phyloP scores from a whole-genome alignment of 495 filamentous ascomycete genomes.

The Xylaria nigripes region DNA sequence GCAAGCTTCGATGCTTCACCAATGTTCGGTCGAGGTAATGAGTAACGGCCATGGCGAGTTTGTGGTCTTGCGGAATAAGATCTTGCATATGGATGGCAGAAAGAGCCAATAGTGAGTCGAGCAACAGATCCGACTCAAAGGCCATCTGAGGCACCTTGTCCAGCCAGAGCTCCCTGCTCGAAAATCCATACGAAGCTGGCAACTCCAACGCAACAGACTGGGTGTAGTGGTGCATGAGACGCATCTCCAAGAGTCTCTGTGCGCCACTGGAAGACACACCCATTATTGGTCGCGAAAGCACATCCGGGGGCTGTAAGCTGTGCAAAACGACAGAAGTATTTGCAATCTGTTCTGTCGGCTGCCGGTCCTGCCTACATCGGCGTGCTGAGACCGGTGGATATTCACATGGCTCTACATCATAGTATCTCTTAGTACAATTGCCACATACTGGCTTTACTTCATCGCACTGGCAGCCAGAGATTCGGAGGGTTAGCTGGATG shows the following conservation, averaged over 20 bases:
- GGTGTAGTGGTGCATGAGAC: conserved; percentile 9
- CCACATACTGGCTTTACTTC: conserved; percentile 8
- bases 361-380: background rate
- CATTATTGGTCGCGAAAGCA: background rate
- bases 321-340: background rate
- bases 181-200: conserved; percentile 5
- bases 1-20: conserved; percentile 6
- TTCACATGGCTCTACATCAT: conserved; percentile 6
- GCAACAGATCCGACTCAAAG: conserved; percentile 6
- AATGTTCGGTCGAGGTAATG: conserved; percentile 10
- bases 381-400: conserved; percentile 2
- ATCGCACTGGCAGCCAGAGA: conserved; percentile 4
- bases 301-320: background rate
- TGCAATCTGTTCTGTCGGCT: background rate
- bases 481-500: background rate
- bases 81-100: conserved; percentile 10
- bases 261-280: background rate
- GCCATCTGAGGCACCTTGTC: conserved; percentile 10
- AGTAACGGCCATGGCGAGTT: background rate
- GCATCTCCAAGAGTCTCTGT: conserved; percentile 10
- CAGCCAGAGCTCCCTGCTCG: conserved; percentile 9
- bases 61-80: conserved; percentile 2
- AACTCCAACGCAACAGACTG: conserved; percentile 4
- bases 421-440: conserved; percentile 6
- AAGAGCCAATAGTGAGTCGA: conserved; percentile 6